Evolutionary conservation across 345 rosid species (phyloP), one percentile per base, ranked within the genome.

Genomic region (Syzygium aqueum): DNA sequence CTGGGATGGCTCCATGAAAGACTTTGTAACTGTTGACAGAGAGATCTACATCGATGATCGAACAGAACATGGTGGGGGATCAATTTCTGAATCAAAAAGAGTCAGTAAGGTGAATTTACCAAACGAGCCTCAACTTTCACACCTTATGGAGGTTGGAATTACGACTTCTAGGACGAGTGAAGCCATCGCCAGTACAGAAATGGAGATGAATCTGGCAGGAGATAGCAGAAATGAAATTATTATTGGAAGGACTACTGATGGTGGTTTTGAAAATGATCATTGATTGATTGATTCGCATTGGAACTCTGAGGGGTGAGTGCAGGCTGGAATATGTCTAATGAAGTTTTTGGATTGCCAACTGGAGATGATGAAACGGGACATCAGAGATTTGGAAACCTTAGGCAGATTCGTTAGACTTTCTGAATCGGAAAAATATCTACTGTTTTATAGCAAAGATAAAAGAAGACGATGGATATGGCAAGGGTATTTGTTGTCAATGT

Each of bases 1-100:
- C 22, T 92, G 95, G 99, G 90, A 92, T 65, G 94, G 91, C 51
- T 85, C 90, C 80, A 87, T 88, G 17, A 85, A 87, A 83, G 93
- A 86, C 51, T 86, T 11, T 89, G 95, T 16, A 90, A 92, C 3
- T 96, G 94, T 89, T 37, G 0, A 73, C 27, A 37, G 49, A 73
- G 49, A 37, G 49, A 21, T 17, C 46, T 19, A 28, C 27, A 53
- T 52, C 17, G 59, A 51, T 21, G 49, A 84, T 84, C 59, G 5
- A 37, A 28, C 59, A 7, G 85, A 84, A 52, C 40, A 84, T 21
- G 59, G 85, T 17, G 61, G 61, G 40, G 85, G 59, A 84, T 84
- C 46, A 54, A 46, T 54, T 84, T n/a, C 59, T 52, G 85, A 84
- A 52, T 84, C 59, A 40, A 52, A 52, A 54, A 30, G 59, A 84